Conservation (phyloP, 768 basidiomycete genomes). For the Cystobasidium ongulense region DNA sequence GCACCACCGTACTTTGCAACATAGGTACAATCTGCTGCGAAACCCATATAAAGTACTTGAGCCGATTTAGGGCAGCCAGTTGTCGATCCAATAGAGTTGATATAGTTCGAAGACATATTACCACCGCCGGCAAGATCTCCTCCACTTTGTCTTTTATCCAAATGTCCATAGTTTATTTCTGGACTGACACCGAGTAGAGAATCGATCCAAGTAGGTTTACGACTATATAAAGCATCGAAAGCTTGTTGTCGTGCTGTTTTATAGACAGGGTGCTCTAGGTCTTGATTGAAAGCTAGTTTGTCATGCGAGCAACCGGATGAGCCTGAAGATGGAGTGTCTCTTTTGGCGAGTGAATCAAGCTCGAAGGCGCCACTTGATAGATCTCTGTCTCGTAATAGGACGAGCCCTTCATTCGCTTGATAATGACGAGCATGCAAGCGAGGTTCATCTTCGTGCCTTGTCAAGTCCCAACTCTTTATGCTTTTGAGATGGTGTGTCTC, state of each 20-base stretch:
- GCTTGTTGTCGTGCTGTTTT: conserved; percentile 52
- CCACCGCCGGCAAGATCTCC: conserved; percentile 42
- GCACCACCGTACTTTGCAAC: conserved; percentile 57
- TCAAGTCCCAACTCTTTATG: neutral
- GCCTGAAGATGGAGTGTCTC: conserved; percentile 41
- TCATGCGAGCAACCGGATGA: conserved; percentile 61
- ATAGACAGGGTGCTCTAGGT: conserved; percentile 49
- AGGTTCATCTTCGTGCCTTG: neutral
- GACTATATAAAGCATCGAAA: conserved; percentile 44
- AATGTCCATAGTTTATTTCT: neutral
- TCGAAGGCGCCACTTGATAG: conserved; percentile 51
- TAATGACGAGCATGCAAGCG: conserved; percentile 44
- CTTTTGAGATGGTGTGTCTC: conserved; percentile 26
- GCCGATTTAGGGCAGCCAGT: conserved; percentile 65
- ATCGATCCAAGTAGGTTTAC: conserved; percentile 43
- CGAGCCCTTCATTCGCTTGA: conserved; percentile 53
- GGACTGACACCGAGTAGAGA: conserved; percentile 47
- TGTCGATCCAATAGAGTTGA: conserved; percentile 58
- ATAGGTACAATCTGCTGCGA: conserved; percentile 79
- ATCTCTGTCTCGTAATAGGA: conserved; percentile 71
- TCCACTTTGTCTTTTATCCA: conserved; percentile 30
- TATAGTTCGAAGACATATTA: conserved; percentile 53
- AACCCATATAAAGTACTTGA: conserved; percentile 71
- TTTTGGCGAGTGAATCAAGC: conserved; percentile 10
- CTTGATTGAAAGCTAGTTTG: conserved; percentile 58